Percentiles rank a stretch among this genome's conserved stretches.
Conservation (phyloP, 2,329 filamentous ascomycete genomes). For the Sclerotinia nivalis region DNA sequence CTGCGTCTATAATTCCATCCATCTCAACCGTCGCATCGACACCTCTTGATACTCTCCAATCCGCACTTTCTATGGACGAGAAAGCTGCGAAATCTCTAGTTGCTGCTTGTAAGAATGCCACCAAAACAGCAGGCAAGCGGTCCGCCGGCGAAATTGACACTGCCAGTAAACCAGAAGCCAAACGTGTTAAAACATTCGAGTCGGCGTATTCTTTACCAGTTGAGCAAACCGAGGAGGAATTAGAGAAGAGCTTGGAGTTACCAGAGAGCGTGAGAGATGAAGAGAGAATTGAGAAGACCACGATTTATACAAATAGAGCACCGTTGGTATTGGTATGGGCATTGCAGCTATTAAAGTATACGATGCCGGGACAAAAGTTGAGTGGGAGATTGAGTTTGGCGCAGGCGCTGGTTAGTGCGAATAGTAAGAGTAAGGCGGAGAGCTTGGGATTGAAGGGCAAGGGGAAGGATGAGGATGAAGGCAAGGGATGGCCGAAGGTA, state of each 20-base stretch:
- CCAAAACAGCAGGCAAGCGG: slow-evolving; percentile 35
- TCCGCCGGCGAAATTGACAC: slow-evolving; percentile 28
- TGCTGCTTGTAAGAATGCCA: slow-evolving; percentile 36
- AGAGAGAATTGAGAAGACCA: slow-evolving; percentile 56
- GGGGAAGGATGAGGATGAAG: slow-evolving; percentile 21
- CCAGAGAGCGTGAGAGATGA: slow-evolving; percentile 57
- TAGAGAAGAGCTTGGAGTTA: slow-evolving; percentile 63
- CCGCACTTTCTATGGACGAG: slow-evolving; percentile 35
- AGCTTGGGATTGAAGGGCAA: slow-evolving; percentile 24
- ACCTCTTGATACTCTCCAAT: slow-evolving; percentile 31
- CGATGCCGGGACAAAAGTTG: slow-evolving; percentile 81
- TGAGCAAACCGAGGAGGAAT: slow-evolving; percentile 51
- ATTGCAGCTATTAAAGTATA: slow-evolving; percentile 70
- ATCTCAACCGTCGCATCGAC: slow-evolving; percentile 38
- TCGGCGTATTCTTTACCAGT: slow-evolving; percentile 37
- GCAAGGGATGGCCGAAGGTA: slow-evolving; percentile 58
- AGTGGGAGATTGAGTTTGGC: slow-evolving; percentile 82
- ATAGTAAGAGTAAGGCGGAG: slow-evolving; percentile 66
- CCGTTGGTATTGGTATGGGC: slow-evolving; percentile 81
- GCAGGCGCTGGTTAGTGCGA: slow-evolving; percentile 80
- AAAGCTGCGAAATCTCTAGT: slow-evolving; percentile 40
- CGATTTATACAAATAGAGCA: slow-evolving; percentile 74
- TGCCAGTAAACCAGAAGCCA: slow-evolving; percentile 25
- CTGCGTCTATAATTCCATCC: slow-evolving; percentile 48
- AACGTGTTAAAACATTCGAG: slow-evolving; percentile 30